Base-by-base conservation (phyloP, 2,329 filamentous ascomycete genomes). In the Epichloe sibirici region DNA sequence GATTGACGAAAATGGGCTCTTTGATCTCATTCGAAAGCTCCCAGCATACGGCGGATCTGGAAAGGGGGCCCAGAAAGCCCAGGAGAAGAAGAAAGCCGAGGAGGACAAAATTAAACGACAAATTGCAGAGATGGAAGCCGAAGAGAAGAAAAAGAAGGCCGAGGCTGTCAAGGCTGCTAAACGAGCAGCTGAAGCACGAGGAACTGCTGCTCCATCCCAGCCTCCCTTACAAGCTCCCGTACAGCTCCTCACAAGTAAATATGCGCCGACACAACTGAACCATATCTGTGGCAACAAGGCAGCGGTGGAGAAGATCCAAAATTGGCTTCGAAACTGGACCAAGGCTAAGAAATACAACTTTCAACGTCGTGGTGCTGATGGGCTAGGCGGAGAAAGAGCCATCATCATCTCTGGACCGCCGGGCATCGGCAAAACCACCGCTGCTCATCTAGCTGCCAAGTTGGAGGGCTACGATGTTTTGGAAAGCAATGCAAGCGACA, bases 211-310 rank as follows among this genome's bases (percentile, higher is more conserved):
- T 23, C 50, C 59, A 7, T 58, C 62, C 40, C 77, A 79, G 59
- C 62, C 75, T 34, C 58, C 51, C 7, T n/a, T 35, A n/a, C 66
- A 70, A 51, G 66, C 74, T 39, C 75, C 82, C 51, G 77, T 81
- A 54, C 83, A 88, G 59, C 75, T 98, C 2, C 95, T 93, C 86
- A 98, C 93, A 2, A 87, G 85, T 45, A 97, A 96, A 62, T 97
- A 98, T 68, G 93, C 93, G 0, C 93, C 93, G 2, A 87, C 86
- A 1, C 79, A 85, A 51, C 74, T 94, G 44, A 85, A 72, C 53
- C 90, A 96, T 65, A 95, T 98, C 47, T 97, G 91, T 66, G 93
- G 93, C 57, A 98, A 98, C 71, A 97, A 97, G 68, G 76, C 72
- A 1, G 81, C 85, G 34, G 91, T 98, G 1, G 90, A 97, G 64